Conservation (phyloP, 352 stramenopile genomes). For the Phytopythium ostracodes region DNA sequence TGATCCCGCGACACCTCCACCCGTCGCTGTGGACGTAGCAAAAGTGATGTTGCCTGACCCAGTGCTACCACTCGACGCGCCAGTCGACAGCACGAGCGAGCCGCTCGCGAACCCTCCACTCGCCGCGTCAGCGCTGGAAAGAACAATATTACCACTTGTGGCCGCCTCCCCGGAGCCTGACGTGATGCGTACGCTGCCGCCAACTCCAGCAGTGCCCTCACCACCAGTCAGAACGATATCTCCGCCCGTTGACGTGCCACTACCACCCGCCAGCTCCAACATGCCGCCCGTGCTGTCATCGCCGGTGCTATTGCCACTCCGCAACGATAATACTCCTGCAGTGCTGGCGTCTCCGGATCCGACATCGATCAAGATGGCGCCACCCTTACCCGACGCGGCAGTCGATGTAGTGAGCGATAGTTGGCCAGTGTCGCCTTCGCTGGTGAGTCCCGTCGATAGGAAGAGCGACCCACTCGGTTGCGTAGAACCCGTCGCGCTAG, state of each 20-base stretch:
- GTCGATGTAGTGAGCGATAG: conserved; percentile 22
- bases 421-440: conserved; percentile 19
- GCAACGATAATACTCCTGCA: conserved; percentile 15
- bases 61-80: background rate
- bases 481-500: conserved; percentile 6
- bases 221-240: conserved; percentile 1
- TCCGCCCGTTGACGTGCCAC: conserved; percentile 1
- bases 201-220: background rate
- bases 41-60: conserved; percentile 3
- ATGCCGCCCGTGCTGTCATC: conserved; percentile 13
- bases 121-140: background rate
- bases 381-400: conserved; percentile 15
- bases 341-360: conserved; percentile 10
- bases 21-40: background rate
- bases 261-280: conserved; percentile 13
- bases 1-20: background rate
- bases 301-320: conserved; percentile 20
- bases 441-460: conserved; percentile 20
- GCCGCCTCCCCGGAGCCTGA: background rate
- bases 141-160: background rate
- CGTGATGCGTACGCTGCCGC: background rate
- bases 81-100: background rate
- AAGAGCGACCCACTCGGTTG: conserved; percentile 17
- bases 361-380: conserved; percentile 20
- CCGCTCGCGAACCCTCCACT: background rate